Evolutionary conservation across 2,329 filamentous ascomycete species (phyloP), one percentile per base, ranked within the genome.

Genomic region (Fusarium sp.): DNA sequence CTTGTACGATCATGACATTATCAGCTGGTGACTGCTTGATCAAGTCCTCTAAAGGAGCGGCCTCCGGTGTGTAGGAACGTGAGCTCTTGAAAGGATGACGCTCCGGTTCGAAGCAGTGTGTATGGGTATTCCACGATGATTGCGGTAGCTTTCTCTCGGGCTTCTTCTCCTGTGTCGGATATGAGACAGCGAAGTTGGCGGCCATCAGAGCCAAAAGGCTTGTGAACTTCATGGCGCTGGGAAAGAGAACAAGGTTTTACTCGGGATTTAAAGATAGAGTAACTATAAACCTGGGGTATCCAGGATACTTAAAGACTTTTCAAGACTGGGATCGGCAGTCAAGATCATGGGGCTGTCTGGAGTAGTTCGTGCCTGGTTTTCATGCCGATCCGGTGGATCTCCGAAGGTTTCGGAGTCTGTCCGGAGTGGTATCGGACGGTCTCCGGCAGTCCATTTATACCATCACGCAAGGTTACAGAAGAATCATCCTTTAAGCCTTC

Each of bases 1-100:
- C 58, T 12, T 63, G 60, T 7, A 63, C 48, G 5, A 63, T 31
- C 58, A 63, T 55, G 16, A 63, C 19, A 14, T 62, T 62, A 2
- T 48, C 42, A 0, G 42, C 26, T 5, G 23, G 43, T 8, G 48
- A 62, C n/a, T 55, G 41, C 6, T 44, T 3, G 4, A 63, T 18
- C 0, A 62, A 43, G 4, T 9, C n/a, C 1, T 39, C 2, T 6
- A 48, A 11, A 1, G 3, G 31, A 4, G 60, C 60, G 16, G 57
- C 28, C 13, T 62, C 31, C 11, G 60, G 42, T 12, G 58, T 62
- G 8, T 63, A 63, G 6, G 57, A 11, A 4, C 60, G 48, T 2
- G 46, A 53, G 26, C 2, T 7, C 44, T 62, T 62, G 13, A 49
- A 62, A 0, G 42, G 42, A 26, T 14, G 16, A 1, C 4, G 48